Percentiles rank a stretch among this genome's conserved stretches.
phyloP scores from a whole-genome alignment of 2,329 filamentous ascomycete species.

The Herpotrichia juniperi region DNA sequence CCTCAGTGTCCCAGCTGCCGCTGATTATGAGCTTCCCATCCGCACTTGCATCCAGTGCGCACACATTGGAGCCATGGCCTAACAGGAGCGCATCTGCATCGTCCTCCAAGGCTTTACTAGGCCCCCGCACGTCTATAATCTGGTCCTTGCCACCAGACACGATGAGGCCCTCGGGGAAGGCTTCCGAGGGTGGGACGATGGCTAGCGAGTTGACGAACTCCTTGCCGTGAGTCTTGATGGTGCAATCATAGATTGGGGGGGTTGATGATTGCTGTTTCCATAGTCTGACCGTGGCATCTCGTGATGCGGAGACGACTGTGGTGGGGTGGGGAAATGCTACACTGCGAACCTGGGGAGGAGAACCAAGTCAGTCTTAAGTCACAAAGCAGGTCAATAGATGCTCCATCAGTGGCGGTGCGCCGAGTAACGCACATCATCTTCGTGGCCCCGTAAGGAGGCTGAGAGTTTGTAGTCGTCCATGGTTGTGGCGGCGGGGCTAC shows the following conservation, averaged over 20 bases:
- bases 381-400: not conserved
- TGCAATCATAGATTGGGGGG: conserved; percentile 75
- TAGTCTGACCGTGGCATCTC: conserved; percentile 86
- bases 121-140: conserved; percentile 86
- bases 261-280: conserved; percentile 74
- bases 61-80: conserved; percentile 87
- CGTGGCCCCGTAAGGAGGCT: conserved; percentile 84
- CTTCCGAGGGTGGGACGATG: conserved; percentile 71
- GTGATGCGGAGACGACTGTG: conserved; percentile 80
- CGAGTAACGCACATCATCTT: conserved; percentile 79
- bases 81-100: conserved; percentile 85
- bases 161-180: conserved; percentile 76
- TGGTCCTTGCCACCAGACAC: conserved; percentile 90
- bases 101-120: conserved; percentile 68
- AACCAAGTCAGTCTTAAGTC: conserved; percentile 3
- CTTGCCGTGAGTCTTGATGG: conserved; percentile 78
- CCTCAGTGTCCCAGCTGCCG: conserved; percentile 91
- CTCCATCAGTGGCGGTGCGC: not conserved
- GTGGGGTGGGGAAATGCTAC: conserved; percentile 78
- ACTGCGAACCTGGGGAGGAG: conserved; percentile 73
- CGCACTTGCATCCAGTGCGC: conserved; percentile 79
- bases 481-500: conserved; percentile 34
- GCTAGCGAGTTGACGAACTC: conserved; percentile 88
- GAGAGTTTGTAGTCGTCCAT: conserved; percentile 94
- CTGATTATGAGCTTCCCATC: conserved; percentile 79